Evolutionary conservation across 176 grass and related monocot genomes (phyloP).

Genomic region (Oryza glaberrima): DNA sequence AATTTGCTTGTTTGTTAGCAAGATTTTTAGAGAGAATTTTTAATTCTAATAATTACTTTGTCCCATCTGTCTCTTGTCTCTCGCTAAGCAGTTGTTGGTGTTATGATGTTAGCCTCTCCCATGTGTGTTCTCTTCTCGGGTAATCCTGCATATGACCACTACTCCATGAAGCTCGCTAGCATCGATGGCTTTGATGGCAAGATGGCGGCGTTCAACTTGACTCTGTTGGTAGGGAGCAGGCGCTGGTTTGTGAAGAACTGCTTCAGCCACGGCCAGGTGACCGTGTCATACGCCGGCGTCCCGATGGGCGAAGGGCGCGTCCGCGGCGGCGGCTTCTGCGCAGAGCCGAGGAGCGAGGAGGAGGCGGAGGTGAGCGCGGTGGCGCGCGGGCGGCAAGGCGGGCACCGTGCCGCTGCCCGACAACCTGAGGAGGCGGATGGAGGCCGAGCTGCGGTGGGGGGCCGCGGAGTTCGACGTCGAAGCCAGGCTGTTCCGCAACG

Average conservation of each 20-base stretch:
- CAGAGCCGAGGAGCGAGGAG: not conserved
- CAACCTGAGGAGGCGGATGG: slow-evolving; percentile 1
- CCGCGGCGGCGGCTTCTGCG: not conserved
- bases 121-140: too few species aligned
- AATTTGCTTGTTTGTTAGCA: too few species aligned
- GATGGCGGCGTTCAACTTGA: not conserved
- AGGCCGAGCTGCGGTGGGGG: slow-evolving; percentile 9
- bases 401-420: not conserved
- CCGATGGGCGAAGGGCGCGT: not conserved
- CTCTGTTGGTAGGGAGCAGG: not conserved
- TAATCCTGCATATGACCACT: not conserved
- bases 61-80: too few species aligned
- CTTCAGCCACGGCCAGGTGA: not conserved
- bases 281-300: slow-evolving; percentile 10
- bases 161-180: not conserved
- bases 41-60: too few species aligned
- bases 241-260: not conserved
- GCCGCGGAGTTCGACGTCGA: not conserved
- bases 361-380: not conserved
- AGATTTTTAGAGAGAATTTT: too few species aligned
- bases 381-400: not conserved
- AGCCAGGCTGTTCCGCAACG: not conserved
- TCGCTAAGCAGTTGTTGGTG: too few species aligned
- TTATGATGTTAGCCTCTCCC: too few species aligned
- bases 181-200: not conserved